Evolutionary conservation across 495 filamentous ascomycete species (phyloP).

Genomic region (Tuber microsphaerosporum): DNA sequence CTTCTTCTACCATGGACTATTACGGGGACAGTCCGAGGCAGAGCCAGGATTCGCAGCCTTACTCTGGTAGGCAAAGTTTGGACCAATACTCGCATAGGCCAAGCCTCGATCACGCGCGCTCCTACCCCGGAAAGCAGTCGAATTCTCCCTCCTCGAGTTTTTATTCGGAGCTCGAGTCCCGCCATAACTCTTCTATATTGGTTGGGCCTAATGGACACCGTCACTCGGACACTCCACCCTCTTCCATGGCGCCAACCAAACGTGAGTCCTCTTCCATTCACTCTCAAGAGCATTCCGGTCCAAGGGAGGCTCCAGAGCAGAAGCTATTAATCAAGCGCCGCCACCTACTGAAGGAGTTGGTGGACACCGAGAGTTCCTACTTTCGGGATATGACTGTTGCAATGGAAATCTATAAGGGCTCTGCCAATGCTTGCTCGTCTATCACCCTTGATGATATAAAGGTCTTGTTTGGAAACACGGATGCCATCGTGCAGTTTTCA

Average conservation of each 20-base stretch:
- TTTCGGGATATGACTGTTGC: conserved; percentile 90
- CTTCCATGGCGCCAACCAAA: conserved; percentile 32
- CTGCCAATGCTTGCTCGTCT: conserved; percentile 69
- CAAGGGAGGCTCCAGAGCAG: conserved; percentile 34
- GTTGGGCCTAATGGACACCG: conserved; percentile 33
- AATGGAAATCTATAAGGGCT: conserved; percentile 95
- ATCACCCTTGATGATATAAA: conserved; percentile 78
- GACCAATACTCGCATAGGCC: conserved; percentile 38
- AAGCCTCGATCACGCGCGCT: conserved; percentile 26
- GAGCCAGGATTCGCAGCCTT: conserved; percentile 30
- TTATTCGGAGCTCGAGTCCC: conserved; percentile 38
- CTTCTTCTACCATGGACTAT: conserved; percentile 30
- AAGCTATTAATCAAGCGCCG: conserved; percentile 52
- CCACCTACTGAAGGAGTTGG: conserved; percentile 77
- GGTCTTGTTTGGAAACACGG: conserved; percentile 80
- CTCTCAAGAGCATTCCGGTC: conserved; percentile 31
- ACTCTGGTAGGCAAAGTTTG: conserved; percentile 31
- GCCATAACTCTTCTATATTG: conserved; percentile 34
- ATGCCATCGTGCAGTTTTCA: conserved; percentile 77
- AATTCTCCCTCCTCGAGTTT: conserved; percentile 37
- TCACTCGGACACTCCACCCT: conserved; percentile 33
- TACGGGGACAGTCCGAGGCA: conserved; percentile 23
- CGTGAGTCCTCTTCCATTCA: conserved; percentile 37
- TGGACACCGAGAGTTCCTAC: conserved; percentile 84
- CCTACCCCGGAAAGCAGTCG: conserved; percentile 27